Conservation (phyloP, 2,329 filamentous ascomycete genomes). For the Stachybotrys elegans region DNA sequence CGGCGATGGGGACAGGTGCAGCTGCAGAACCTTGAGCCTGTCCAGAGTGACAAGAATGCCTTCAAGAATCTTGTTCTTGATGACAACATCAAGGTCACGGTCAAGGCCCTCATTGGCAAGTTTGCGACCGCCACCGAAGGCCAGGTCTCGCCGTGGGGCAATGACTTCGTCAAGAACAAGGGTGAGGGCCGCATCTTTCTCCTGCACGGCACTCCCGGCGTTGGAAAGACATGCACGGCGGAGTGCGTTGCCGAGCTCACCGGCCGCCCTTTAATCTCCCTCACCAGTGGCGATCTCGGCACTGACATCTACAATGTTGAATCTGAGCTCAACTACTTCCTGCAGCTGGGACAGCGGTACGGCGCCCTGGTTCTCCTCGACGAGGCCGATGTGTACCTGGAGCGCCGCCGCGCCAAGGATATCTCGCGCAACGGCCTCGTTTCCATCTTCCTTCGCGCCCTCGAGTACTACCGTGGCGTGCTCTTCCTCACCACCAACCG, state of each 20-base stretch:
- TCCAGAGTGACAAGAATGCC: slow-evolving; percentile 39
- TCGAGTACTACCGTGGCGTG: slow-evolving; percentile 47
- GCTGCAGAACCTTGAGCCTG: slow-evolving; percentile 31
- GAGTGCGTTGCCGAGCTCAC: slow-evolving; percentile 49
- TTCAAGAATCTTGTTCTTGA: slow-evolving; percentile 47
- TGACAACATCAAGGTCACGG: slow-evolving; percentile 41
- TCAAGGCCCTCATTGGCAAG: slow-evolving; percentile 42
- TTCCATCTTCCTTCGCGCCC: slow-evolving; percentile 42
- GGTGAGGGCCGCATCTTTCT: slow-evolving; percentile 46
- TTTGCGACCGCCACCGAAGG: slow-evolving; percentile 33
- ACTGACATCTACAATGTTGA: slow-evolving; percentile 33
- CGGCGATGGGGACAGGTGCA: slow-evolving; percentile 40
- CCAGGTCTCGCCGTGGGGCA: slow-evolving; percentile 37
- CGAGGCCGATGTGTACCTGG: slow-evolving; percentile 57
- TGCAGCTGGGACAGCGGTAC: slow-evolving; percentile 43
- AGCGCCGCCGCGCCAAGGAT: slow-evolving; percentile 39
- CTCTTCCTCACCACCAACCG: slow-evolving; percentile 48
- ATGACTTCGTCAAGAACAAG: slow-evolving; percentile 45
- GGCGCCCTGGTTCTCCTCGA: slow-evolving; percentile 50
- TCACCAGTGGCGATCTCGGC: slow-evolving; percentile 45
- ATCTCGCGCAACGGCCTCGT: slow-evolving; percentile 43
- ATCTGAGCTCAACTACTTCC: slow-evolving; percentile 39
- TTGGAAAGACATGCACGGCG: slow-evolving; percentile 53
- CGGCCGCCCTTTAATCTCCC: slow-evolving; percentile 43
- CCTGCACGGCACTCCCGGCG: slow-evolving; percentile 48